Evolutionary conservation across 2,329 filamentous ascomycete genomes (phyloP), one percentile per base, ranked within the genome.

Genomic region (Ceratocystiopsis brevicomis): DNA sequence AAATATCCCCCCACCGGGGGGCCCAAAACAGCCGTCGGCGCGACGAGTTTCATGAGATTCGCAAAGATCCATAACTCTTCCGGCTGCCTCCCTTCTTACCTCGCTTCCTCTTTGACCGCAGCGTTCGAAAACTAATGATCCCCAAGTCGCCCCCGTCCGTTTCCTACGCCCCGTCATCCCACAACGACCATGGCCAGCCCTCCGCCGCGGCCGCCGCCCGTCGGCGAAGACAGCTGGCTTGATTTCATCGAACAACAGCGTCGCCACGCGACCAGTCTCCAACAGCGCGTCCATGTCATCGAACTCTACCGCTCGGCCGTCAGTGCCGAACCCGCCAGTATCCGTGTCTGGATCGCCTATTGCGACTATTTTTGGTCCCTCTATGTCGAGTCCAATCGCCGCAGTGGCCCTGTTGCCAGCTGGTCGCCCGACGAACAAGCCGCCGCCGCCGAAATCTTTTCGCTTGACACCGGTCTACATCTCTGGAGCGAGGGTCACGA

Each of bases 331-430:
- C 78, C 80, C 12, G 76, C 71, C 51, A 87, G 82, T 53, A 65
- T 80, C 47, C 75, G 72, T 49, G 63, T 88, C 37, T 90, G 83
- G 83, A 68, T 77, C 47, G 69, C 76, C 25, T 88, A 87, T 55
- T 83, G 78, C 58, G 76, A 86, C 53, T 88, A 79, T 60, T 76
- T 87, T 49, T 78, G 78, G 67, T 71, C 72, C 17, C 73, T 86
- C 12, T 78, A 82, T 57, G 67, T 68, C 42, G 72, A 73, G 50
- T 76, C 73, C 52, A 73, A 78, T 56, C 68, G 59, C 37, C 56
- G 67, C 45, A 59, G 61, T 43, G 66, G 71, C 44, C 58, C 62
- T 43, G 66, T 71, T 42, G 62, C 67, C 17, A 64, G 64, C 37
- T 76, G 74, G 70, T 61, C 76, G 8, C 69, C 75, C 25, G 80